Base-by-base conservation (phyloP, 345 rosid genomes). In the Moricandia arvensis region DNA sequence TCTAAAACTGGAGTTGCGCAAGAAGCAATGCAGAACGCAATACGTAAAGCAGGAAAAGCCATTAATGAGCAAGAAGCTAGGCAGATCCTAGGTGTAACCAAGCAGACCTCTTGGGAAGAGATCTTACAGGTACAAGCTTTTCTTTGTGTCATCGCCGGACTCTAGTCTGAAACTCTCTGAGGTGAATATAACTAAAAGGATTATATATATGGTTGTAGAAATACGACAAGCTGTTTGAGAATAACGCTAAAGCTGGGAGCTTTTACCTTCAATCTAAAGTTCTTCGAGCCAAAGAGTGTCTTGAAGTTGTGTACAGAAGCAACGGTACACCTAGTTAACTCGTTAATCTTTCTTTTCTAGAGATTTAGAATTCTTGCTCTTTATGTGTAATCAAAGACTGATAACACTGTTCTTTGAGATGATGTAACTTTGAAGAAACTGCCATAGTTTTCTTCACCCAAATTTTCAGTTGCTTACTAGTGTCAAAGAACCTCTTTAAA, bases 191-290 rank as follows among this genome's bases (percentile, higher is more conserved):
- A 35, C 66, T 67, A 12, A 68, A 21, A 33, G 8, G 7, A 1
- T 24, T 76, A 2, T 47, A n/a, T n/a, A n/a, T n/a, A n/a, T n/a
- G n/a, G n/a, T 47, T 77, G 75, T 86, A 95, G 99, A 89, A 85
- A 79, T 89, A 95, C 26, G 97, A 92, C 27, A 65, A 37, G 2
- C 75, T 95, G 54, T 95, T 95, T 31, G 96, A 90, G 83, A 87
- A 74, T 24, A 95, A 95, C 37, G 89, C 90, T 0, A 88, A 89
- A 82, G 89, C 81, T 0, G 97, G 98, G 24, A 92, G 96, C 84
- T 92, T 95, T 76, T 95, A 95, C 83, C 81, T 95, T 62, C 99
- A 95, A 70, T 92, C 99, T 9, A 95, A 95, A 88, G 97, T 89
- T 80, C 93, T 73, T 79, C 81, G 90, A 69, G 99, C 99, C 16